These are phyloP conservation scores for Forsythia suspensa DNA, from an alignment of 257 asterid species.

Conservation along the genomic window DNA sequence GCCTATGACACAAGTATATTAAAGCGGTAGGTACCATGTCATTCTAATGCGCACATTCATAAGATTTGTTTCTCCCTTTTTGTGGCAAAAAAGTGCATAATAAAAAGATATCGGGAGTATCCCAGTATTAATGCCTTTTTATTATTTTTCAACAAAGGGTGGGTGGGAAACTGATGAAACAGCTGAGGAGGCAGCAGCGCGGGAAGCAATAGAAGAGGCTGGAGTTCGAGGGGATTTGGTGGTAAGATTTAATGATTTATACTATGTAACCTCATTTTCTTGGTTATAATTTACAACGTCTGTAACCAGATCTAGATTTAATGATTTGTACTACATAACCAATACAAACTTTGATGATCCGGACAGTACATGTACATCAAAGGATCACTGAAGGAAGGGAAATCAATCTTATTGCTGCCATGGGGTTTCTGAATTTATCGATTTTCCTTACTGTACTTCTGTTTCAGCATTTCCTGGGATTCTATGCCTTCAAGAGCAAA, in stretches of 20 bases:
- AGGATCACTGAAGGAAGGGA: background rate
- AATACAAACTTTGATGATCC: background rate
- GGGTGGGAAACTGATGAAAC: slow-evolving; percentile 99
- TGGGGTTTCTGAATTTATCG: background rate
- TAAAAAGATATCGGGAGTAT: background rate
- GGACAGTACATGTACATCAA: background rate
- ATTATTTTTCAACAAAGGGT: slow-evolving; percentile 46
- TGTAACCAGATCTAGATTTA: background rate
- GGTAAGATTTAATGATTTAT: slow-evolving; percentile 36
- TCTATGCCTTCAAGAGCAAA: slow-evolving; percentile 51
- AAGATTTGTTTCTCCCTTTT: background rate
- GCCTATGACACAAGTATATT: background rate
- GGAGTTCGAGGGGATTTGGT: slow-evolving; percentile 88
- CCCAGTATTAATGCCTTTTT: slow-evolving; percentile 4
- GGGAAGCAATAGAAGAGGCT: slow-evolving; percentile 96
- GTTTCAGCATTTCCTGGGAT: slow-evolving; percentile 51
- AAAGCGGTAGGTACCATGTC: background rate
- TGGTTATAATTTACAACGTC: background rate
- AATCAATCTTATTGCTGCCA: background rate
- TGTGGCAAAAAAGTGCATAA: background rate
- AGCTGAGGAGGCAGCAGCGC: slow-evolving; percentile 81
- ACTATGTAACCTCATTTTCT: slow-evolving; percentile 1
- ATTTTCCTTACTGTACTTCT: background rate
- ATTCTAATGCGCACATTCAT: background rate
- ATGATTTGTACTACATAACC: background rate